A percentile compares a stretch with the other conserved stretches of the same genome.
Conservation (phyloP, 2,329 filamentous ascomycete genomes). For the Chrysoporthe austroafricana region DNA sequence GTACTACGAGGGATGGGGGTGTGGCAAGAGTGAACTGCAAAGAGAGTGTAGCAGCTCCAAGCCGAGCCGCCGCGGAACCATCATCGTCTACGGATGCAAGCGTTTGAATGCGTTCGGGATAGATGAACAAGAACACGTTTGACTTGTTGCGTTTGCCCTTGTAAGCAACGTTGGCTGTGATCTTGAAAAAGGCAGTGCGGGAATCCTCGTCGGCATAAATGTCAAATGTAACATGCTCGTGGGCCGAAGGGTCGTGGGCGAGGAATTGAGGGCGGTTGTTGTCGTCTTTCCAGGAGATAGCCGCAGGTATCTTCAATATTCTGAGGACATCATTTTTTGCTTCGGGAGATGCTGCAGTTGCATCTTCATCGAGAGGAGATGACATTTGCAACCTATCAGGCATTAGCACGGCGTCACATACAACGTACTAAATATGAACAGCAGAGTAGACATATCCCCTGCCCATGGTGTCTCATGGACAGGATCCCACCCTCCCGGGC, state of each 20-base stretch:
- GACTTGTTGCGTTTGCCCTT: conserved; percentile 26
- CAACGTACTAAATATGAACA: background rate
- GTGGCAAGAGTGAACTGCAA: conserved; percentile 13
- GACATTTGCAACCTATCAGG: conserved; percentile 19
- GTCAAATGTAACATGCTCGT: conserved; percentile 25
- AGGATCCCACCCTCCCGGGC: conserved; percentile 30
- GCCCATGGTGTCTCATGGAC: background rate
- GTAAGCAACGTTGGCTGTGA: conserved; percentile 25
- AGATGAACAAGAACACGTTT: conserved; percentile 23
- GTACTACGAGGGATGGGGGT: conserved; percentile 19
- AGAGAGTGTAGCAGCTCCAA: conserved; percentile 14
- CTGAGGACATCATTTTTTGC: conserved; percentile 9
- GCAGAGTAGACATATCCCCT: conserved; percentile 23
- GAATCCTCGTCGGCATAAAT: conserved; percentile 3
- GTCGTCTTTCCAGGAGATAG: conserved; percentile 23
- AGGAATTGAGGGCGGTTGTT: conserved; percentile 1
- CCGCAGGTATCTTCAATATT: conserved; percentile 12
- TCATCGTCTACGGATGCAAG: conserved; percentile 17
- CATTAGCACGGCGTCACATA: conserved; percentile 14
- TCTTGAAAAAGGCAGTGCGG: conserved; percentile 23
- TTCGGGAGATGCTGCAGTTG: conserved; percentile 16
- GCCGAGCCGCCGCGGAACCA: conserved; percentile 10
- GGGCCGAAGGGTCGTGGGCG: conserved; percentile 10
- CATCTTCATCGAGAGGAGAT: conserved; percentile 17
- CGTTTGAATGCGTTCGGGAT: conserved; percentile 20